phyloP scores from a whole-genome alignment of 768 basidiomycete genomes.

The Phylloporus rhodoxanthus region DNA sequence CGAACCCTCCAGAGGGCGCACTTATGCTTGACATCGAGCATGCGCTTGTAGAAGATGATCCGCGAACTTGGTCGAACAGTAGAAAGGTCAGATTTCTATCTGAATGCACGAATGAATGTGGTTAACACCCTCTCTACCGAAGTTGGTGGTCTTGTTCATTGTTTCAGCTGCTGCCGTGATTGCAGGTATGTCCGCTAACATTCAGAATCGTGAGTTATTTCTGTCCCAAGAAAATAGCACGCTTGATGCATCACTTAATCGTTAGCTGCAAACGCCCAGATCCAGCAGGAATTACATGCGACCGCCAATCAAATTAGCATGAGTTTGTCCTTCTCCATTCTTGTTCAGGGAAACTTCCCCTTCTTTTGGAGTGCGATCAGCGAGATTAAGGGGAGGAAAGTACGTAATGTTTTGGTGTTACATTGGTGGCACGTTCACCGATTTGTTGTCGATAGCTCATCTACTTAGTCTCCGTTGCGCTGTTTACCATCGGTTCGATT shows the following conservation, averaged over 20 bases:
- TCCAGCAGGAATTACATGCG: slow-evolving; percentile 57
- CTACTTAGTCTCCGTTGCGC: slow-evolving; percentile 46
- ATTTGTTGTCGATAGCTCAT: slow-evolving; percentile 36
- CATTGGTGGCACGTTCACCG: background rate
- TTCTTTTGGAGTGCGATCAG: slow-evolving; percentile 29
- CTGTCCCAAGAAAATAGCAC: background rate
- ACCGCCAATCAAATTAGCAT: slow-evolving; percentile 58
- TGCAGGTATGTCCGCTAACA: slow-evolving; percentile 23
- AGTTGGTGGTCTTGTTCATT: slow-evolving; percentile 20
- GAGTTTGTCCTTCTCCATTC: slow-evolving; percentile 66
- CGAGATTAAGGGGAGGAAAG: slow-evolving; percentile 70
- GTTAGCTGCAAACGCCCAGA: slow-evolving; percentile 61
- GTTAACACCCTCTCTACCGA: background rate
- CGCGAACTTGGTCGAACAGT: slow-evolving; percentile 50
- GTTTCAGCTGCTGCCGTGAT: slow-evolving; percentile 29
- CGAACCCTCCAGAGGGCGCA: background rate
- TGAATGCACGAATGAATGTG: background rate
- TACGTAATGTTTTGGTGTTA: slow-evolving; percentile 19
- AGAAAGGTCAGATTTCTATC: slow-evolving; percentile 42
- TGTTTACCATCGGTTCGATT: slow-evolving; percentile 52
- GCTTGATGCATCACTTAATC: background rate
- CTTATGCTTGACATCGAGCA: slow-evolving; percentile 34
- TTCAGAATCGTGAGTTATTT: slow-evolving; percentile 26
- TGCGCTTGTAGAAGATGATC: slow-evolving; percentile 50
- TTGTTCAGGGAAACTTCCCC: slow-evolving; percentile 54